Percentiles rank a stretch among this genome's conserved stretches.
Conservation (phyloP, 208 protist species). For the Porcisia hertigi region DNA sequence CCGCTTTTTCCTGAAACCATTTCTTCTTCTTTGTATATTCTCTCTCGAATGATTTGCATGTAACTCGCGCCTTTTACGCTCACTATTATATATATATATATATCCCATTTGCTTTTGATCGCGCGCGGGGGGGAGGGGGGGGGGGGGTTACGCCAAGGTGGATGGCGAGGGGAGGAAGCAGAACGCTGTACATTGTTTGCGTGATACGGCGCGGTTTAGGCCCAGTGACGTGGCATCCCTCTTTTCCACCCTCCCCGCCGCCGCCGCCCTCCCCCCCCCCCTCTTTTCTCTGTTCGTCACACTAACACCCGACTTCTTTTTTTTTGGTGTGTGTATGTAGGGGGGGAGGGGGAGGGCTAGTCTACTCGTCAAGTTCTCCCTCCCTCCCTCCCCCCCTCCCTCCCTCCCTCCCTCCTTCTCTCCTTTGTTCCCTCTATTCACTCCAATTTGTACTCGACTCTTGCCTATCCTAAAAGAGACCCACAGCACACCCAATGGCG, state of each 20-base stretch:
- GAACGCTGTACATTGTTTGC: neutral
- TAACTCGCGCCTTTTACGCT: too few relatives aligned
- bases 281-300: neutral
- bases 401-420: neutral
- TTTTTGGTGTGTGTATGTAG: too few relatives aligned
- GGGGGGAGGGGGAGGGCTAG: too few relatives aligned
- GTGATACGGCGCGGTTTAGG: neutral
- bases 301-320: too few relatives aligned
- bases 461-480: neutral
- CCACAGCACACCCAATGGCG: neutral
- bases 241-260: neutral
- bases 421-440: too few relatives aligned
- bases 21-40: too few relatives aligned
- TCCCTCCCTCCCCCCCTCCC: neutral
- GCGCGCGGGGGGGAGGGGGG: neutral
- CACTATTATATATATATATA: too few relatives aligned
- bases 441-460: constrained; percentile 1
- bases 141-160: too few relatives aligned
- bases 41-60: too few relatives aligned
- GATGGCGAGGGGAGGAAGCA: neutral
- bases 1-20: neutral
- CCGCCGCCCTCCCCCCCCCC: neutral
- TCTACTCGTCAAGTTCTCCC: neutral
- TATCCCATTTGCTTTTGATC: neutral
- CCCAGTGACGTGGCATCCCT: constrained; percentile 1